Evolutionary conservation across 2,329 filamentous ascomycete genomes (phyloP).

Genomic region (Sclerotinia borealis): DNA sequence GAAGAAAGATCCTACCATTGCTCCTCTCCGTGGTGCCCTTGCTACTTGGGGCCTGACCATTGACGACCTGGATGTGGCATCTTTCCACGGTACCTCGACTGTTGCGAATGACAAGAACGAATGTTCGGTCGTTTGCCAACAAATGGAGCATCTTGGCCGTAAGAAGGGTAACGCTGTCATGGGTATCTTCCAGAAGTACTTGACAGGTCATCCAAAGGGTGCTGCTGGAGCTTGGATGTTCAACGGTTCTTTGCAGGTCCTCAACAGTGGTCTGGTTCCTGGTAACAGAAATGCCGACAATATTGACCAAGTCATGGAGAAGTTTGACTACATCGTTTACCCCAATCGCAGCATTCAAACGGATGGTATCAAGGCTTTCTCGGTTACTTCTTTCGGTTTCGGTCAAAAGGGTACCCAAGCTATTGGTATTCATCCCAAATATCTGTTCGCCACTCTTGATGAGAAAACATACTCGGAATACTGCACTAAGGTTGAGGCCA

Average conservation of each 20-base stretch:
- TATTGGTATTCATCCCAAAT: slow-evolving; percentile 94
- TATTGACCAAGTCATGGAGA: slow-evolving; percentile 90
- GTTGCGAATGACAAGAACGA: slow-evolving; percentile 99
- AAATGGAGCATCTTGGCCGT: slow-evolving; percentile 89
- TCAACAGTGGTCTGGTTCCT: slow-evolving; percentile 89
- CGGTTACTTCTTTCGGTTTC: slow-evolving; percentile 97
- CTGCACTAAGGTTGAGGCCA: slow-evolving; percentile 78
- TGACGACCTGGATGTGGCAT: slow-evolving; percentile 89
- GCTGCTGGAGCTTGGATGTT: slow-evolving; percentile 99
- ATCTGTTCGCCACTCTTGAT: slow-evolving; percentile 91
- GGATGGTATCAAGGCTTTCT: slow-evolving; percentile 97
- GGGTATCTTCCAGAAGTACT: slow-evolving; percentile 98
- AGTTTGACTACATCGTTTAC: slow-evolving; percentile 97
- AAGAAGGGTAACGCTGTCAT: slow-evolving; percentile 94
- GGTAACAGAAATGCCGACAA: slow-evolving; percentile 99
- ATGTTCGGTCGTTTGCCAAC: slow-evolving; percentile 93
- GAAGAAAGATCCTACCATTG: slow-evolving; percentile 91
- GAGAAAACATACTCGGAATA: slow-evolving; percentile 76
- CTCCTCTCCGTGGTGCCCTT: slow-evolving; percentile 88
- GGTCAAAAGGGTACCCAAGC: slow-evolving; percentile 98
- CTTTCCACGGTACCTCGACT: slow-evolving; percentile 98
- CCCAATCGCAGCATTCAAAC: slow-evolving; percentile 94
- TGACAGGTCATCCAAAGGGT: slow-evolving; percentile 98
- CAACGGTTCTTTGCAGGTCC: slow-evolving; percentile 93
- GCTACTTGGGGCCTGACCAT: slow-evolving; percentile 98